These are phyloP conservation scores for Aulographum hederae DNA, from an alignment of 2,329 filamentous ascomycete species.

Conservation along the genomic window DNA sequence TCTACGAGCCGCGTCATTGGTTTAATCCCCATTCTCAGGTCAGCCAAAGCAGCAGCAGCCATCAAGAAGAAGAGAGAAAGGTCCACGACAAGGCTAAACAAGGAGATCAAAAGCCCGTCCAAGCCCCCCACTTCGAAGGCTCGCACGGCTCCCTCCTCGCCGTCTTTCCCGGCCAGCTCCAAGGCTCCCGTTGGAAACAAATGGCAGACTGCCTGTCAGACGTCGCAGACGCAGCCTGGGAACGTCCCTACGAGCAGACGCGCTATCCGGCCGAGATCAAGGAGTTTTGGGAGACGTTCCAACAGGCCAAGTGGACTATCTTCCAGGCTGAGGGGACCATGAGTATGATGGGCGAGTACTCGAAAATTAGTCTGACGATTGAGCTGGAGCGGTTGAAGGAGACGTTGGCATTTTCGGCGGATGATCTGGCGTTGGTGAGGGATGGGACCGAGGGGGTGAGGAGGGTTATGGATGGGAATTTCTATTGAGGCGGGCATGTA, in stretches of 20 bases:
- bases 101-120: too few species aligned
- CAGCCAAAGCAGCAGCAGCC: neutral
- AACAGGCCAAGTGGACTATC: neutral
- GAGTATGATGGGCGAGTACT: neutral
- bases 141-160: neutral
- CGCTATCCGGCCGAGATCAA: neutral
- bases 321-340: neutral
- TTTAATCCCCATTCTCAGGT: constrained; percentile 9
- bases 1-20: constrained; percentile 7
- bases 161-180: neutral
- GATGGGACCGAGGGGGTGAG: neutral
- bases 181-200: neutral
- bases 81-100: too few species aligned
- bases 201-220: neutral
- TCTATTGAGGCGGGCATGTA: too few species aligned
- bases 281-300: neutral
- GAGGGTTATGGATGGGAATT: neutral
- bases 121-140: too few species aligned
- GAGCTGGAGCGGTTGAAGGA: neutral
- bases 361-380: neutral
- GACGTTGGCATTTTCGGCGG: neutral
- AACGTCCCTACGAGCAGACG: neutral
- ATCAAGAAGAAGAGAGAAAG: neutral
- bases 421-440: neutral
- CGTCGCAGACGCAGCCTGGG: neutral